Percentiles rank a stretch among this genome's conserved stretches.
phyloP scores from a whole-genome alignment of 129 eudicot genomes.

The Daucus carota region DNA sequence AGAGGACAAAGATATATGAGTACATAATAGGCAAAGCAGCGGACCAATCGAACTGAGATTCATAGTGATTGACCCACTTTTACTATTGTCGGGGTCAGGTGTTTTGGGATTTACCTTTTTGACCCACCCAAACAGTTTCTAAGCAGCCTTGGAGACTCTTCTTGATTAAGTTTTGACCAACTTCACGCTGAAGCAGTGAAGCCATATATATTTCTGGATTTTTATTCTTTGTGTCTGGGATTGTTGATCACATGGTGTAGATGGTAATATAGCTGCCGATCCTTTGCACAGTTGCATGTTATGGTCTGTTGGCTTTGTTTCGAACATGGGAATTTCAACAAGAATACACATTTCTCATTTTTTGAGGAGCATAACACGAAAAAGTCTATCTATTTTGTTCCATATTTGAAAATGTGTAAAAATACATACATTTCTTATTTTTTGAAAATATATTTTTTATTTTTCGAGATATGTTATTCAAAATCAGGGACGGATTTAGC shows the following conservation, averaged over 20 bases:
- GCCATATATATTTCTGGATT: background rate
- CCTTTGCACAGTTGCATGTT: background rate
- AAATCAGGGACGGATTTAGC: too few relatives aligned
- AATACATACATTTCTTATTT: too few relatives aligned
- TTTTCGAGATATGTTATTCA: too few relatives aligned
- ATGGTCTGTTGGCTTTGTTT: too few relatives aligned
- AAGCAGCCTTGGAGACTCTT: background rate
- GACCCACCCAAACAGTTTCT: background rate
- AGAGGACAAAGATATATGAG: background rate
- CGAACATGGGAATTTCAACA: too few relatives aligned
- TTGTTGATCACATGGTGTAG: background rate
- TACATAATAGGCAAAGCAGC: background rate
- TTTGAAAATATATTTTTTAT: too few relatives aligned
- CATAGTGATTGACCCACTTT: background rate
- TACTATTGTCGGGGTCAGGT: slow-evolving; percentile 1
- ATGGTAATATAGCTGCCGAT: background rate
- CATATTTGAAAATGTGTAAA: too few relatives aligned
- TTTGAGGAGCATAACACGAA: too few relatives aligned
- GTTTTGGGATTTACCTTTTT: background rate
- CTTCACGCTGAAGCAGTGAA: background rate
- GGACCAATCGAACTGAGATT: background rate
- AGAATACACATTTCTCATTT: too few relatives aligned
- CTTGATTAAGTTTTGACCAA: background rate
- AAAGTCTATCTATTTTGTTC: too few relatives aligned
- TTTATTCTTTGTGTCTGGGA: background rate